Base-by-base conservation (phyloP, 257 asterid genomes). In the Solanum bulbocastanum region DNA sequence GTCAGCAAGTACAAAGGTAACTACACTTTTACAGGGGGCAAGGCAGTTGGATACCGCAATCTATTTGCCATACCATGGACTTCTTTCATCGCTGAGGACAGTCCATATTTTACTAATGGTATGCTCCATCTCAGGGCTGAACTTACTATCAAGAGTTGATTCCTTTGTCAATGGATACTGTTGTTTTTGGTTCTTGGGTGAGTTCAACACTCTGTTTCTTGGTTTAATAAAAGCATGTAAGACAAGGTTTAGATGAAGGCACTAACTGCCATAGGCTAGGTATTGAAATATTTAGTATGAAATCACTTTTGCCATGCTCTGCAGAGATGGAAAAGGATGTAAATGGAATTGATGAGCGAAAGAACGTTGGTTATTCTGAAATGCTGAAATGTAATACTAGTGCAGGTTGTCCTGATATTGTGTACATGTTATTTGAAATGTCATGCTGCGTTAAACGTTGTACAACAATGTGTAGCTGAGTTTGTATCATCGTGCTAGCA, bases 1-100 rank as follows among this genome's bases (percentile, higher is more conserved):
- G 78, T 92, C 10, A 94, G 95, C 93, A 96, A 96, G 87, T 95
- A 96, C 89, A 96, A 94, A 84, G 98, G 98, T 42, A 95, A 93
- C 89, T 96, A 95, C 90, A 94, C 95, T 10, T 96, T 96, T 84
- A 96, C 98, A 0, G 99, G 98, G 15, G 99, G 99, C 35, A 96
- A 95, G 89, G 99, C 99, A 2, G 99, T 96, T 12, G 99, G 99
- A 20, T 96, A 95, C 74, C 94, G 99, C 8, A 95, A 95, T 89
- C 86, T 96, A 37, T 96, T 96, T 82, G 94, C 95, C 88, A 91
- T 95, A 74, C 93, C 95, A 1, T 96, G 99, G 99, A 91, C 92
- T 6, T 91, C 96, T 3, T 96, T 96, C 91, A 91, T 93, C 92
- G 99, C 99, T 0, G 99, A 95, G 15, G 99, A 96, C 86, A 94